phyloP scores from a whole-genome alignment of 257 asterid species.

The Scutellaria galericulata region DNA sequence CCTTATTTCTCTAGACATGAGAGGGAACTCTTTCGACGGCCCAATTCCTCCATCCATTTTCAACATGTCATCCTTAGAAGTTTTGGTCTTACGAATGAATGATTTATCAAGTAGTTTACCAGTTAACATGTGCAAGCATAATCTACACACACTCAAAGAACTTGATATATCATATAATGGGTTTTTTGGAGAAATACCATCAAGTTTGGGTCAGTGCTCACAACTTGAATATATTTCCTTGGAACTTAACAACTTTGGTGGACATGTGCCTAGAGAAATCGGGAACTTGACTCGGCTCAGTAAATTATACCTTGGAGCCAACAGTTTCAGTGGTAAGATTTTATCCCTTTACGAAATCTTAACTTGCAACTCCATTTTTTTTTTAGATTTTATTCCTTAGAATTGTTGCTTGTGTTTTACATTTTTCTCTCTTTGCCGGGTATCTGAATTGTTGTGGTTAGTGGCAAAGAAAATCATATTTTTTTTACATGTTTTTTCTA shows the following conservation, averaged over 20 bases:
- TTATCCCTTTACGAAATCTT: no score
- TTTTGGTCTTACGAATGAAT: background rate
- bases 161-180: background rate
- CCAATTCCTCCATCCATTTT: slow-evolving; percentile 34
- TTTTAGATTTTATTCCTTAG: no score
- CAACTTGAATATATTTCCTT: background rate
- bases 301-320: background rate
- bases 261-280: slow-evolving; percentile 15
- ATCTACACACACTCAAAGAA: background rate
- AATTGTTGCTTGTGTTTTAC: no score
- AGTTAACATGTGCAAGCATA: background rate
- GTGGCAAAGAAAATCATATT: no score
- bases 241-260: background rate
- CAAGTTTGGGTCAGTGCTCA: slow-evolving; percentile 9
- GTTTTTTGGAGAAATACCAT: slow-evolving; percentile 28
- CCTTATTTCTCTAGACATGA: slow-evolving; percentile 25
- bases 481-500: no score
- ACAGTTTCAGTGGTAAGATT: background rate
- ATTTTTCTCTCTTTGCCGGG: no score
- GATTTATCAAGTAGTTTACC: slow-evolving; percentile 28
- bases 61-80: slow-evolving; percentile 30
- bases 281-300: slow-evolving; percentile 3
- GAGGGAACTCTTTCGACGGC: slow-evolving; percentile 28
- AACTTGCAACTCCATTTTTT: no score
- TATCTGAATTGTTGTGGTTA: no score